A percentile compares a stretch with the other conserved stretches of the same genome.
Conservation (phyloP, 2,329 filamentous ascomycete species). For the Aspergillus hiratsukae region DNA sequence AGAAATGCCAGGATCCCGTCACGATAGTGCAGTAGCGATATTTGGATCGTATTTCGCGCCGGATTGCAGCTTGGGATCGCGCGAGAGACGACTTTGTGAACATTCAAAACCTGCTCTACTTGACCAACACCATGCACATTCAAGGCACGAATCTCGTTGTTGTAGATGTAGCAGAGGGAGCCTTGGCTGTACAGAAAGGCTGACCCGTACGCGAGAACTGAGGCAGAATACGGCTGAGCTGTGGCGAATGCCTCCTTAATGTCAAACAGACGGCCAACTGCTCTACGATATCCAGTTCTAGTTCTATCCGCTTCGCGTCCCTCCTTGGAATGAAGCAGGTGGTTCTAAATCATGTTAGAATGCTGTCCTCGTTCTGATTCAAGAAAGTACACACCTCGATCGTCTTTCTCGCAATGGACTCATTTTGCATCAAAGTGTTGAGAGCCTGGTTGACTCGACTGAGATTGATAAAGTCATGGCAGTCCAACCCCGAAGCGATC, state of each 20-base stretch:
- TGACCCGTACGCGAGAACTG: constrained; percentile 56
- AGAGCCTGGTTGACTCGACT: constrained; percentile 52
- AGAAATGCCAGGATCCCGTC: constrained; percentile 56
- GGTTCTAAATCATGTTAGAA: constrained; percentile 31
- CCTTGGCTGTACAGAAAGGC: constrained; percentile 61
- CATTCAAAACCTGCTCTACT: constrained; percentile 54
- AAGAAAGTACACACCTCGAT: constrained; percentile 48
- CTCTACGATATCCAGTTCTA: constrained; percentile 46
- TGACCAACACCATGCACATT: constrained; percentile 50
- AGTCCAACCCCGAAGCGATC: constrained; percentile 51
- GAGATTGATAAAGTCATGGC: constrained; percentile 57
- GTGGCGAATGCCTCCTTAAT: constrained; percentile 56
- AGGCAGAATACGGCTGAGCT: constrained; percentile 59
- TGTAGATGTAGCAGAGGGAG: constrained; percentile 59
- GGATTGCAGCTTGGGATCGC: constrained; percentile 31
- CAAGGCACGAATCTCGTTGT: constrained; percentile 53
- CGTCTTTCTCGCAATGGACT: constrained; percentile 54
- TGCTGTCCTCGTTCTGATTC: constrained; percentile 2
- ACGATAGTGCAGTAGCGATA: constrained; percentile 55
- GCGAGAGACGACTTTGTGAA: constrained; percentile 41
- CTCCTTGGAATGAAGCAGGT: constrained; percentile 43
- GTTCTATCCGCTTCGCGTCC: constrained; percentile 34
- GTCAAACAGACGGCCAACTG: constrained; percentile 58
- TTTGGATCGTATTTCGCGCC: constrained; percentile 38
- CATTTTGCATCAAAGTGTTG: constrained; percentile 48